Evolutionary conservation across 306 rosid species (phyloP).

Genomic region (Dalbergia cochinchinensis): DNA sequence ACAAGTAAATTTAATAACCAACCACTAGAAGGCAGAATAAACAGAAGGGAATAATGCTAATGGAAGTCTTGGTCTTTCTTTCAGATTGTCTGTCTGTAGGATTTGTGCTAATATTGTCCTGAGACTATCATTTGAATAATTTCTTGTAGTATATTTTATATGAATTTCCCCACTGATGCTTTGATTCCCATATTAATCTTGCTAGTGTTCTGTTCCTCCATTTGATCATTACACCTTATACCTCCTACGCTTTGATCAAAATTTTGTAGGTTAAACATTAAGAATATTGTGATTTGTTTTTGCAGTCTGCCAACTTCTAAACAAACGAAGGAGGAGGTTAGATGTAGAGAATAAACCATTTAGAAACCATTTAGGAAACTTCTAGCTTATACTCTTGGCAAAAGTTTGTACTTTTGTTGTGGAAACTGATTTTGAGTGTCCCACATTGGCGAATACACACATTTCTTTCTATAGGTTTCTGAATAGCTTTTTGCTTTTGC

Average conservation of each 20-base stretch:
- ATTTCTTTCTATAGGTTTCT: not conserved
- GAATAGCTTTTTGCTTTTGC: not conserved
- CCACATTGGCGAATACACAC: not conserved
- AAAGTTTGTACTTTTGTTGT: not conserved
- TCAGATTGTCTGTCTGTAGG: no score
- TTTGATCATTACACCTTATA: not conserved
- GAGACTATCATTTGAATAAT: no score
- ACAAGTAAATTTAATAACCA: no score
- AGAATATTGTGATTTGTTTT: constrained; percentile 14
- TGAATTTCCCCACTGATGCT: no score
- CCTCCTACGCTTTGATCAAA: not conserved
- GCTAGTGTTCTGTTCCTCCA: not conserved
- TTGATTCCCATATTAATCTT: not conserved
- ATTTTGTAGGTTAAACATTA: not conserved
- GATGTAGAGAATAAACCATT: not conserved
- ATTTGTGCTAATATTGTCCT: no score
- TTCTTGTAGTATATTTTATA: no score
- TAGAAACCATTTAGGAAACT: not conserved
- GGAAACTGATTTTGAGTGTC: constrained; percentile 3
- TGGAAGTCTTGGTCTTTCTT: no score
- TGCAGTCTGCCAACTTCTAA: constrained; percentile 27
- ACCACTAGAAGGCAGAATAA: no score
- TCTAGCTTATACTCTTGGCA: not conserved
- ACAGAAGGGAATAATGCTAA: no score
- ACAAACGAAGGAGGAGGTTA: constrained; percentile 32